phyloP scores from a whole-genome alignment of 805 yeast species.

The Candida orba region DNA sequence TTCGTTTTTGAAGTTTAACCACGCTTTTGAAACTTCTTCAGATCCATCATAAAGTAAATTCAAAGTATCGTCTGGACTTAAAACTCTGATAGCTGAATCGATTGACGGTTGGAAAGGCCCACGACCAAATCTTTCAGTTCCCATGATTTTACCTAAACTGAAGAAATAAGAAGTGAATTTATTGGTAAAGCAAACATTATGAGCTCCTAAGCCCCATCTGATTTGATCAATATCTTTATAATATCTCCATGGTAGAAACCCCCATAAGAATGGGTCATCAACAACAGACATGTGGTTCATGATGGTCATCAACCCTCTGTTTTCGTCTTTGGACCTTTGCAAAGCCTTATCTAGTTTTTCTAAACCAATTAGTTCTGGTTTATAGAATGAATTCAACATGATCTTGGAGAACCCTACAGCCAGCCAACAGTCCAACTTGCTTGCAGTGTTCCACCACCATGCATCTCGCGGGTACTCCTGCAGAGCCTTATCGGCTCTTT shows the following conservation, averaged over 20 bases:
- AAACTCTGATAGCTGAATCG: slow-evolving; percentile 76
- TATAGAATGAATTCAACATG: slow-evolving; percentile 53
- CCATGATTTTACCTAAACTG: slow-evolving; percentile 80
- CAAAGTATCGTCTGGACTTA: slow-evolving; percentile 67
- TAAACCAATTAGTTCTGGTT: slow-evolving; percentile 53
- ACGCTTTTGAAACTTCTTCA: slow-evolving; percentile 9
- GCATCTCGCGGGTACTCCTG: slow-evolving; percentile 52
- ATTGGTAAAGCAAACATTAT: slow-evolving; percentile 75
- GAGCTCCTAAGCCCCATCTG: slow-evolving; percentile 94
- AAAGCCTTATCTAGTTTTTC: slow-evolving; percentile 61
- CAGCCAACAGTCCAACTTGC: slow-evolving; percentile 60
- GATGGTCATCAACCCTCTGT: slow-evolving; percentile 71
- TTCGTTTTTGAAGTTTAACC: slow-evolving; percentile 11
- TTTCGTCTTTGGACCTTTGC: slow-evolving; percentile 53
- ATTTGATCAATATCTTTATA: slow-evolving; percentile 56
- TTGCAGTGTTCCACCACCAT: slow-evolving; percentile 56
- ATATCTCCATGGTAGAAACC: slow-evolving; percentile 67
- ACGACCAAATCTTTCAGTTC: slow-evolving; percentile 81
- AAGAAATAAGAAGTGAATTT: slow-evolving; percentile 51
- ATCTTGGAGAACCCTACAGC: slow-evolving; percentile 61
- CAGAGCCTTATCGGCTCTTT: slow-evolving; percentile 69
- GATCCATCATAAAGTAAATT: slow-evolving; percentile 32
- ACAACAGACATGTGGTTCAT: slow-evolving; percentile 91
- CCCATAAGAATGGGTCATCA: slow-evolving; percentile 91
- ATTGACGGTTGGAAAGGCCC: slow-evolving; percentile 90